Base-by-base conservation (phyloP, 1,139 yeast genomes). In the Diutina ranongensis region DNA sequence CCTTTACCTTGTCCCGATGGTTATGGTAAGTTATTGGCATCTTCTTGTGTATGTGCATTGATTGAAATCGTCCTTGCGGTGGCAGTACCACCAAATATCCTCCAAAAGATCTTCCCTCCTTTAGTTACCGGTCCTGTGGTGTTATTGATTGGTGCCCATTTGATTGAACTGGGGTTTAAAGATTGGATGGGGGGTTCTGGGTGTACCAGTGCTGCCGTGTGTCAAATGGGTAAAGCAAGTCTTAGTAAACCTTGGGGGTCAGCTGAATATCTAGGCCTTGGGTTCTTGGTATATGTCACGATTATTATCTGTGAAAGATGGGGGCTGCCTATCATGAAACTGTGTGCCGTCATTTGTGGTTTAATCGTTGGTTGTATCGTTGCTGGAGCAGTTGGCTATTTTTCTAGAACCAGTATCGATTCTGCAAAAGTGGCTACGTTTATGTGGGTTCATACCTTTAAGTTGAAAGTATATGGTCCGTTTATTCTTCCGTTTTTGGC, bases 321-420 rank as follows among this genome's bases (percentile, higher is more conserved):
- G 72, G 97, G 97, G 28, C 78, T 95, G n/a, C 96, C 96, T 48
- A 83, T 87, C 54, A 83, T 87, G 94, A 85, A 83, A 60, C 83
- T 95, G 8, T 85, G 95, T 71, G 92, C 95, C 1, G 95, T 87
- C 45, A 83, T 87, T 53, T 65, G 81, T 40, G 96, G 96, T 45
- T 70, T 87, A 50, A 65, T 87, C 46, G 78, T 86, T 41, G 96
- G 96, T 35, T 86, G 95, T 67, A 84, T 87, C 51, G 94, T 87
- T 47, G 94, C 94, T 36, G 94, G 92, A 47, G 95, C 92, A 10
- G 76, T 85, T 61, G 94, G 94, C 19, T 87, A 88, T 66, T 87
- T 87, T 59, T 71, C 74, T 49, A 65, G 68, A 46, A 56, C 67
- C 2, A 46, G 48, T 10, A 81, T 87, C 54, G 74, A 73, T 47